Conservation (phyloP, 176 grass and related monocot genomes). For the Chloris gayana region DNA sequence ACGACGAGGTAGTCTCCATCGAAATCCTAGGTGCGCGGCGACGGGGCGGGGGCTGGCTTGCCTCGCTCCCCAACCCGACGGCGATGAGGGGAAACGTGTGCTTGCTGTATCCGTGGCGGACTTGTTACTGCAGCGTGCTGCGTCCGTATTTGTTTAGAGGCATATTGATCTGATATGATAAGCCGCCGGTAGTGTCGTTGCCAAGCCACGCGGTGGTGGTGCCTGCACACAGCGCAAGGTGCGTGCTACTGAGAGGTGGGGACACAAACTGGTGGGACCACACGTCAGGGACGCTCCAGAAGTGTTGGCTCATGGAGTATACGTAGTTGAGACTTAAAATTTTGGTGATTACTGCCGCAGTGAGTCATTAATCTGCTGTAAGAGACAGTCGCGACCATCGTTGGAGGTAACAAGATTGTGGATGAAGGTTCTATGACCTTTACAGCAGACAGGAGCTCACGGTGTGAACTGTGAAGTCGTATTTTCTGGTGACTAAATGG, state of each 20-base stretch:
- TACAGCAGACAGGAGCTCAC: neutral
- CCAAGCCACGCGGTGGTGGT: neutral
- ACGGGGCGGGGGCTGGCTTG: neutral
- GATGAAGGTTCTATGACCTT: too few relatives aligned
- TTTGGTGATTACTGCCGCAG: neutral
- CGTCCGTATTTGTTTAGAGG: constrained; percentile 8
- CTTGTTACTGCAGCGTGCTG: constrained; percentile 7
- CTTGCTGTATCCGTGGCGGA: constrained; percentile 15
- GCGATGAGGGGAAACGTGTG: constrained; percentile 32
- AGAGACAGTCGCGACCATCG: neutral
- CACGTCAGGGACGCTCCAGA: neutral
- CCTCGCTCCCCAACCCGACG: constrained; percentile 12
- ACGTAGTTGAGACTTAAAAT: neutral
- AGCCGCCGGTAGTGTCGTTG: constrained; percentile 9
- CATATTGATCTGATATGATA: neutral
- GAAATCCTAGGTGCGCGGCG: constrained; percentile 24
- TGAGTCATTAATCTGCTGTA: neutral
- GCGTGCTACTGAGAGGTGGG: constrained; percentile 6
- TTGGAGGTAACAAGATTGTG: neutral
- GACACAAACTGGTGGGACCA: neutral
- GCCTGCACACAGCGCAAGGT: neutral
- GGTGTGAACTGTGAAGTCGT: neutral
- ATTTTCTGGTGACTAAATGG: too few relatives aligned
- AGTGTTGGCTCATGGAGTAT: neutral
- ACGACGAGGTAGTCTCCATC: constrained; percentile 43